Evolutionary conservation across 768 basidiomycete species (phyloP), one percentile per base, ranked within the genome.

Genomic region (Porpolomopsis calyptriformis): DNA sequence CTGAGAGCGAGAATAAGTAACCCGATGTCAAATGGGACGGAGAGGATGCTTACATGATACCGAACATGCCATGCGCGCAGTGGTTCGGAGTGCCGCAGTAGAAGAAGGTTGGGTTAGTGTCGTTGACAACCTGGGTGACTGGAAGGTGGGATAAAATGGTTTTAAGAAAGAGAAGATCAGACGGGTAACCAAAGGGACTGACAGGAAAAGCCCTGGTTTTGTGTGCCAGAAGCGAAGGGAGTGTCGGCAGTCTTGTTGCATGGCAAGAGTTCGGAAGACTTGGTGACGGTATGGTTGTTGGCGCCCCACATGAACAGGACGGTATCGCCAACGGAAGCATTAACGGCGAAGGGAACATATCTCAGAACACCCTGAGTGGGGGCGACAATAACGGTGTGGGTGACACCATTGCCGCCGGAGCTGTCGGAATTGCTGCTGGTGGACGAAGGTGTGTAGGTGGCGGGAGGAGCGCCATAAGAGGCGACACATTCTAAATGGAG

Each of bases 21-120:
- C 40, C 18, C 4, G 9, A 22, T 6, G 37, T 5, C 27, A 25
- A 22, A 31, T 25, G 3, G 14, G 39, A 25, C 27, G 35, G 26
- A 38, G 19, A 31, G 18, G 1, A 14, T 16, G 59, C 65, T 48
- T 56, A 76, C 74, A 84, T 78, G 65, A 83, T 73, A 65, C 83
- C 85, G 59, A 85, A 89, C 85, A 89, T 89, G 55, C 85, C 87
- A 72, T 84, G 80, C 58, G 76, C 61, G 60, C 87, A 89, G 60
- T 90, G 86, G 46, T 55, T 64, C 36, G 81, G 76, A 39, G 76
- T 74, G 50, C 66, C 77, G 62, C 85, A 89, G 70, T 78, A 82
- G 77, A 70, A 85, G 76, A 72, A 86, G 45, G 69, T 70, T n/a
- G 83, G 73, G 55, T 77, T 70, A 43, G 83, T 85, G 62, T 76